Conservation (phyloP, 176 grass and related monocot genomes). For the Triticum urartu region DNA sequence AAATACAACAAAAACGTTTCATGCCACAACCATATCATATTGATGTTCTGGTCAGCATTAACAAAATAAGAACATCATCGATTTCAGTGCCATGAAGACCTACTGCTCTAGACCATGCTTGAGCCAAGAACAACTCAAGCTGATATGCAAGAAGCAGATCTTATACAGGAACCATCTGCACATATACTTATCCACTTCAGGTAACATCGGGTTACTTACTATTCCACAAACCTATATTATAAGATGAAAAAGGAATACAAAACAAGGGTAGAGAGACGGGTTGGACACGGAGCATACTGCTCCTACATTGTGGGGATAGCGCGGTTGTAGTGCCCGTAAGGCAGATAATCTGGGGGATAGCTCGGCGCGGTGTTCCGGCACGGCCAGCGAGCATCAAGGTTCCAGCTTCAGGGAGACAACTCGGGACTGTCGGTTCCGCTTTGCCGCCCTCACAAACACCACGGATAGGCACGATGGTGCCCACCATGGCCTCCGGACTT, state of each 20-base stretch:
- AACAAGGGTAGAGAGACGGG: slow-evolving; percentile 20
- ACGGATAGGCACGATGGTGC: slow-evolving; percentile 70
- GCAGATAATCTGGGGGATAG: not conserved
- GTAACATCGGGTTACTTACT: slow-evolving; percentile 34
- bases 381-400: slow-evolving; percentile 33
- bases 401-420: slow-evolving; percentile 97
- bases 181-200: slow-evolving; percentile 36
- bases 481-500: slow-evolving; percentile 98
- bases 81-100: not conserved
- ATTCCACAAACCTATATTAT: slow-evolving; percentile 61
- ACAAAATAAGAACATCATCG: not conserved
- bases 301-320: slow-evolving; percentile 4
- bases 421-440: slow-evolving; percentile 73
- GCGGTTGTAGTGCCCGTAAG: not conserved
- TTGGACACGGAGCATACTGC: slow-evolving; percentile 33
- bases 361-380: not conserved
- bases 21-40: not conserved
- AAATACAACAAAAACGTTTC: not conserved
- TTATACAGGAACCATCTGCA: slow-evolving; percentile 35
- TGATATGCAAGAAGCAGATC: slow-evolving; percentile 31
- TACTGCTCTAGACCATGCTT: not conserved
- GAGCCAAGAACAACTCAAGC: slow-evolving; percentile 1
- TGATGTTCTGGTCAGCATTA: slow-evolving; percentile 13
- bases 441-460: slow-evolving; percentile 76
- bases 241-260: slow-evolving; percentile 37